Evolutionary conservation across 164 flowering plant genomes (phyloP).

Genomic region (Liquidambar formosana): DNA sequence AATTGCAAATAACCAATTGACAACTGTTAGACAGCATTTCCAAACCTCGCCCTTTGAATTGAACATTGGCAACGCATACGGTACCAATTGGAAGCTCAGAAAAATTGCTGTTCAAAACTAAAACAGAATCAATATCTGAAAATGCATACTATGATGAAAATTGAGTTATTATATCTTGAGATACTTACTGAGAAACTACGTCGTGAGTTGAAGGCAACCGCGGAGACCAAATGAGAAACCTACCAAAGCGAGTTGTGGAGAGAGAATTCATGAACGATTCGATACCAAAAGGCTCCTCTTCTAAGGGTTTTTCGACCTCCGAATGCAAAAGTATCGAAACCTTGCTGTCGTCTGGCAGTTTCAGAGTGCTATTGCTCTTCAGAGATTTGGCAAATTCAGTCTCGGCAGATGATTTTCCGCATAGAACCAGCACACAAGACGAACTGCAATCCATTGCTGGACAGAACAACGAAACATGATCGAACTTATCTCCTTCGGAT

Average conservation of each 20-base stretch:
- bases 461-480: background rate
- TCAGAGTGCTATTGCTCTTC: conserved; percentile 38
- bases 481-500: too few relatives aligned
- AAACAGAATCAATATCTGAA: background rate
- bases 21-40: background rate
- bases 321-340: conserved; percentile 37
- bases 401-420: conserved; percentile 67
- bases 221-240: conserved; percentile 84
- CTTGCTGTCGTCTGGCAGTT: conserved; percentile 47
- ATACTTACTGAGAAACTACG: conserved; percentile 68
- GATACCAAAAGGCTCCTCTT: conserved; percentile 36
- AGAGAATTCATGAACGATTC: conserved; percentile 50
- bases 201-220: conserved; percentile 81
- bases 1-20: background rate
- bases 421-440: conserved; percentile 38
- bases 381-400: conserved; percentile 50
- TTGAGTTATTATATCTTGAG: background rate
- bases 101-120: conserved; percentile 52
- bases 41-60: conserved; percentile 89
- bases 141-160: background rate
- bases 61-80: conserved; percentile 88
- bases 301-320: conserved; percentile 25
- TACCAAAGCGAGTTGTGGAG: conserved; percentile 59
- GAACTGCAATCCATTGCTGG: conserved; percentile 35
- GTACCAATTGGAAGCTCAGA: conserved; percentile 76